phyloP scores from a whole-genome alignment of 768 basidiomycete genomes.

The Pisolithus orientalis region DNA sequence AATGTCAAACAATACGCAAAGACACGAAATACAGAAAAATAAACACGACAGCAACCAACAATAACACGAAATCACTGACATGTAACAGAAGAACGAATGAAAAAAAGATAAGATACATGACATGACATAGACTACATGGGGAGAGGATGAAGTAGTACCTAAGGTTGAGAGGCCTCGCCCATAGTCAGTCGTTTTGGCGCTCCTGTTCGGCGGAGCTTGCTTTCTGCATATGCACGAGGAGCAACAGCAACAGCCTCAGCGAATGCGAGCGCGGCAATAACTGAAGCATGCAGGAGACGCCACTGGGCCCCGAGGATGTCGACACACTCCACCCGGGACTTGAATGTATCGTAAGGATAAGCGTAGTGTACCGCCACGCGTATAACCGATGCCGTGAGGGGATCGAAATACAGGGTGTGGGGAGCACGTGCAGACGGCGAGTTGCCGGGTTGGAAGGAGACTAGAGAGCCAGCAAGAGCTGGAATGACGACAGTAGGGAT shows the following conservation, averaged over 20 bases:
- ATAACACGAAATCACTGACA: not conserved
- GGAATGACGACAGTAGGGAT: constrained; percentile 59
- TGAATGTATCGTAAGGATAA: constrained; percentile 41
- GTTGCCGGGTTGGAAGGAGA: constrained; percentile 54
- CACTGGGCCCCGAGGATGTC: constrained; percentile 52
- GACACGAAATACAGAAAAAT: not conserved
- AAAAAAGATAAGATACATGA: too few relatives aligned
- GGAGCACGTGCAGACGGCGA: constrained; percentile 16
- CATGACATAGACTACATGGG: too few relatives aligned
- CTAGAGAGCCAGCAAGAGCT: constrained; percentile 46
- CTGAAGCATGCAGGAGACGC: constrained; percentile 49
- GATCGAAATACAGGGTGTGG: constrained; percentile 39
- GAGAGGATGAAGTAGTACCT: not conserved
- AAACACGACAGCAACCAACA: not conserved
- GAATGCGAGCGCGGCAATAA: constrained; percentile 60
- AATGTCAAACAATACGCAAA: not conserved
- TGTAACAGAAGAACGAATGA: not conserved
- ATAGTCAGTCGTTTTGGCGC: constrained; percentile 17
- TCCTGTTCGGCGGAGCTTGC: constrained; percentile 16
- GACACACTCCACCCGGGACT: constrained; percentile 28
- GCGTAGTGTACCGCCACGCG: constrained; percentile 54
- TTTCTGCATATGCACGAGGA: constrained; percentile 33
- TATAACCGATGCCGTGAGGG: constrained; percentile 57
- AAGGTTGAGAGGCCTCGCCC: constrained; percentile 14
- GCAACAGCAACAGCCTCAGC: constrained; percentile 55